A percentile compares a stretch with the other conserved stretches of the same genome.
phyloP scores from a whole-genome alignment of 768 basidiomycete species.

The Phlebiopsis flavidoalba region DNA sequence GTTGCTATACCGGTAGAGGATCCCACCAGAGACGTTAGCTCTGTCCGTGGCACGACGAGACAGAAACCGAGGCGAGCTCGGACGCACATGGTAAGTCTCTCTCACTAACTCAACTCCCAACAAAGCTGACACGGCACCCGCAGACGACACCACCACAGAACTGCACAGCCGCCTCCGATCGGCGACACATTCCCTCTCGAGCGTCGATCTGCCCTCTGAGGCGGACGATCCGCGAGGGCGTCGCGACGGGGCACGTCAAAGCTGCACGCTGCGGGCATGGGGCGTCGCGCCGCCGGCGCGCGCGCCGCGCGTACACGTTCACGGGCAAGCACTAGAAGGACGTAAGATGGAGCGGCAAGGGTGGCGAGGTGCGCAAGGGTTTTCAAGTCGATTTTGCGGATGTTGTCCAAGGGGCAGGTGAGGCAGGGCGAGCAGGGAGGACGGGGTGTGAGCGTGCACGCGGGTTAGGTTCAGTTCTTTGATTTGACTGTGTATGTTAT shows the following conservation, averaged over 20 bases:
- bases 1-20: conserved; percentile 56
- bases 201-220: conserved; percentile 20
- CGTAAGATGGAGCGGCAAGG: too few species aligned
- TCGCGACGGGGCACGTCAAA: neutral
- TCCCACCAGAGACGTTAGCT: conserved; percentile 32
- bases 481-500: too few species aligned
- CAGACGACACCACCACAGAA: neutral
- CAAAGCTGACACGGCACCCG: neutral
- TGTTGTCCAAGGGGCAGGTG: conserved; percentile 10
- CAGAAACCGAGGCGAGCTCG: neutral
- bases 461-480: too few species aligned
- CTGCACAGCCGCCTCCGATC: conserved; percentile 17
- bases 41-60: conserved; percentile 10
- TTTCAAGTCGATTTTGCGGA: conserved; percentile 8
- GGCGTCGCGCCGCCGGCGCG: neutral
- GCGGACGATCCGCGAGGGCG: conserved; percentile 18
- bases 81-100: conserved; percentile 6
- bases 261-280: neutral
- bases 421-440: neutral
- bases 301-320: conserved; percentile 9
- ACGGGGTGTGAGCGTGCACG: too few species aligned
- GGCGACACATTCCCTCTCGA: conserved; percentile 20
- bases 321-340: conserved; percentile 3
- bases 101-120: neutral
- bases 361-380: conserved; percentile 8